Evolutionary conservation across 2,329 filamentous ascomycete species (phyloP), one percentile per base, ranked within the genome.

Genomic region (Fusarium stilboides): DNA sequence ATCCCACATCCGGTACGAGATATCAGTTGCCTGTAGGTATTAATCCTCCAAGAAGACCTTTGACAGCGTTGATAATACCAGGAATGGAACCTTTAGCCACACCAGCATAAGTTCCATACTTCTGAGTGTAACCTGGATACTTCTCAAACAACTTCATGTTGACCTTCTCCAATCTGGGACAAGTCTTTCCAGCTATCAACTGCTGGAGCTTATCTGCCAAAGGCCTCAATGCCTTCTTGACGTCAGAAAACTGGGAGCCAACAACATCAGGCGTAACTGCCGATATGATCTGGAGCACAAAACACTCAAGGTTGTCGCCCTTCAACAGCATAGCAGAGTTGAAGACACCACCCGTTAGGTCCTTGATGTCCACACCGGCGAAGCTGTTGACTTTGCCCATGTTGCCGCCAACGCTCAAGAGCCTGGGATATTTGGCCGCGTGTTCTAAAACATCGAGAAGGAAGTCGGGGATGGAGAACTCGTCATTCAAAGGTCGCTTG

Each of bases 271-370:
- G 59, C 1, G 59, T 57, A 33, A n/a, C 59, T 22, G 57, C 46
- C 57, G 55, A 62, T 17, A 80, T 76, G 6, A 78, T 68, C 46
- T 85, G 52, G 40, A 77, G 70, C 8, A 71, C 62, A 17, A 78
- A 77, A 28, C 84, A 86, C n/a, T 80, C 50, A 6, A 81, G 73
- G 62, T 87, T 86, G 71, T 86, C 83, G 17, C 80, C 81, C 43
- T 86, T 62, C 6, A 80, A 64, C 0, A 86, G 71, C 8, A 75
- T 80, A 8, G 75, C 57, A 5, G 75, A 55, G 62, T 83, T 85
- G 64, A 82, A 80, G 1, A 86, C 75, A 13, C 83, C 83, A 14
- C 80, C 79, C 1, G 85, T 80, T 19, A 81, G 83, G 10, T 62
- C 57, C 0, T 22, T 19, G 0, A 62, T 28, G 2, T 62, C 59